phyloP scores from a whole-genome alignment of 805 yeast genomes.

The Nadsonia fulvescens region DNA sequence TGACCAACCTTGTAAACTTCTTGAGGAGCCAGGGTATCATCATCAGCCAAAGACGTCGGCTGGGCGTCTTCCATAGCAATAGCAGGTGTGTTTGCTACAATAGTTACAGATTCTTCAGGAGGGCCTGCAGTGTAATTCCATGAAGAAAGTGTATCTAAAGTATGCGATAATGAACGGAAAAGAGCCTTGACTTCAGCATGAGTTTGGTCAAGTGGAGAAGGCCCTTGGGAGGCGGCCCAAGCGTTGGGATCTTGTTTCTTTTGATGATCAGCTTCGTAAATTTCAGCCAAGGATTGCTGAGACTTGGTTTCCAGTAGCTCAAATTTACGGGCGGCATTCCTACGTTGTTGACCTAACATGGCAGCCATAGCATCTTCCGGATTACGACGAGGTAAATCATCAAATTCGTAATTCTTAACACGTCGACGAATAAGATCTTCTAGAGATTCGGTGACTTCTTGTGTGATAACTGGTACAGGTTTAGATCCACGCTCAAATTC shows the following conservation, averaged over 20 bases:
- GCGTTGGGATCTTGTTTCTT: constrained; percentile 19
- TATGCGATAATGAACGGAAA: constrained; percentile 43
- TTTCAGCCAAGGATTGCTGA: constrained; percentile 71
- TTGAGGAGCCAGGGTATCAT: constrained; percentile 79
- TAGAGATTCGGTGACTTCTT: constrained; percentile 65
- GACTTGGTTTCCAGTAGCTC: constrained; percentile 77
- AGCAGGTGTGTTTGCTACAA: constrained; percentile 68
- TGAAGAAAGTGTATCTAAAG: constrained; percentile 78
- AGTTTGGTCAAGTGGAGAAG: constrained; percentile 37
- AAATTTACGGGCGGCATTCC: constrained; percentile 30
- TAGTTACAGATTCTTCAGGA: constrained; percentile 56
- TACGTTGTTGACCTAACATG: constrained; percentile 36
- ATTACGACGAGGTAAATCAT: constrained; percentile 58
- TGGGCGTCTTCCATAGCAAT: constrained; percentile 92
- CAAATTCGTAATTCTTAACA: constrained; percentile 55
- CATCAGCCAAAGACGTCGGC: constrained; percentile 64
- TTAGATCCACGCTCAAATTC: constrained; percentile 88
- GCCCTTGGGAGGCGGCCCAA: constrained; percentile 25
- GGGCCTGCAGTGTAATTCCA: constrained; percentile 92
- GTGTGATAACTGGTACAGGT: constrained; percentile 90
- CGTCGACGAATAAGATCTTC: constrained; percentile 82
- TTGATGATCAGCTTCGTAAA: constrained; percentile 70
- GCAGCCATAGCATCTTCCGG: constrained; percentile 46
- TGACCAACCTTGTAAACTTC: constrained; percentile 46
- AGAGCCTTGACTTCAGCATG: constrained; percentile 64